Evolutionary conservation across 306 rosid genomes (phyloP), one percentile per base, ranked within the genome.

Genomic region (Medicago truncatula): DNA sequence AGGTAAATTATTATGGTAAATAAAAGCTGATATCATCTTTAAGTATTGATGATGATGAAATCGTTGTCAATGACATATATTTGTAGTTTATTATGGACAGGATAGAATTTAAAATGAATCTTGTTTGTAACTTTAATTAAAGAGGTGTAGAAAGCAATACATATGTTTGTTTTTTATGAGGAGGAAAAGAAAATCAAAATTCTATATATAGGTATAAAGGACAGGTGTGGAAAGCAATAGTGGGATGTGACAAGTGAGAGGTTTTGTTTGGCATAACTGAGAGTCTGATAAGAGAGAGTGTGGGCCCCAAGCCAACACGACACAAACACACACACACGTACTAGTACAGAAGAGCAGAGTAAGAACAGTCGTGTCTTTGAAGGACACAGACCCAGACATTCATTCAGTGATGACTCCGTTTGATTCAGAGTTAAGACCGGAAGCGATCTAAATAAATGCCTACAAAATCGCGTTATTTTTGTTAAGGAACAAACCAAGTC

Each of bases 361-460:
- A 11, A 68, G 53, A 41, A 16, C 38, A 38, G 69, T 63, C 14
- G 70, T 63, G 69, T 64, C 31, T 39, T 8, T 4, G 10, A 52
- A 52, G 25, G 6, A 52, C 9, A 52, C 18, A 52, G 5, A n/a
- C 3, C 3, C 58, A n/a, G 17, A 1, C 20, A 49, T 5, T 3
- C 10, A 8, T 15, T 15, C 67, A 64, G 20, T 57, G 31, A 49
- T 57, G 31, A 49, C 16, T 25, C 46, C 23, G 23, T 21, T 21
- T 21, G 23, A 49, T 39, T 25, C 39, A 43, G n/a, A n/a, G n/a
- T n/a, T n/a, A n/a, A n/a, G n/a, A n/a, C n/a, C n/a, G n/a, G 34
- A 57, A 61, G 71, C 87, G 83, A 82, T 76, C 72, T 56, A 15
- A 16, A 76, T 56, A 15, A 16, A 76, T 53, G 88, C 70, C 89